phyloP scores from a whole-genome alignment of 441 rosid genomes.

The Erodium trifolium region DNA sequence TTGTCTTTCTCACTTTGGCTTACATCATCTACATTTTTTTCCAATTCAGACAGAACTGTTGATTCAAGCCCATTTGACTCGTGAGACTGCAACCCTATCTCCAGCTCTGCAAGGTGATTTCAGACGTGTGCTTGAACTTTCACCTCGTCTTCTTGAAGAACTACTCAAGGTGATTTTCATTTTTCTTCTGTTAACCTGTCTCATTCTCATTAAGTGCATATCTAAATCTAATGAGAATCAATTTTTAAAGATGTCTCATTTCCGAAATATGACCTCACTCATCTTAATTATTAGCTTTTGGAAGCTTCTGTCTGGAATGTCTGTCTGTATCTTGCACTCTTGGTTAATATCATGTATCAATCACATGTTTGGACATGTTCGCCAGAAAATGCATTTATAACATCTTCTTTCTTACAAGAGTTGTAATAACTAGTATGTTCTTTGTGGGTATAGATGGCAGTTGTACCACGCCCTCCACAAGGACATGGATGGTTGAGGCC shows the following conservation, averaged over 20 bases:
- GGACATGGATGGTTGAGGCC: slow-evolving; percentile 11
- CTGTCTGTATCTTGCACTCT: background rate
- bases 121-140: slow-evolving; percentile 5
- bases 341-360: background rate
- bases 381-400: background rate
- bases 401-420: background rate
- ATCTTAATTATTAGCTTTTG: background rate
- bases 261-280: background rate
- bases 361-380: background rate
- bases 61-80: slow-evolving; percentile 7
- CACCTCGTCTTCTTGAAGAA: slow-evolving; percentile 8
- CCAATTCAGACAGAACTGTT: slow-evolving; percentile 1
- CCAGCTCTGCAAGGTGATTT: slow-evolving; percentile 8
- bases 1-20: background rate
- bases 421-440: background rate
- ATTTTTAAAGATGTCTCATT: background rate
- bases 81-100: slow-evolving; percentile 5
- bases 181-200: background rate
- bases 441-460: slow-evolving; percentile 6
- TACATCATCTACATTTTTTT: background rate
- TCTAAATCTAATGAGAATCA: background rate
- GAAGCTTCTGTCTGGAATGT: background rate
- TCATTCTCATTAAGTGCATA: background rate
- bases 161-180: slow-evolving; percentile 5
- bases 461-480: slow-evolving; percentile 9